Evolutionary conservation across 345 rosid genomes (phyloP), one percentile per base, ranked within the genome.

Genomic region (Lepidium aucheri): DNA sequence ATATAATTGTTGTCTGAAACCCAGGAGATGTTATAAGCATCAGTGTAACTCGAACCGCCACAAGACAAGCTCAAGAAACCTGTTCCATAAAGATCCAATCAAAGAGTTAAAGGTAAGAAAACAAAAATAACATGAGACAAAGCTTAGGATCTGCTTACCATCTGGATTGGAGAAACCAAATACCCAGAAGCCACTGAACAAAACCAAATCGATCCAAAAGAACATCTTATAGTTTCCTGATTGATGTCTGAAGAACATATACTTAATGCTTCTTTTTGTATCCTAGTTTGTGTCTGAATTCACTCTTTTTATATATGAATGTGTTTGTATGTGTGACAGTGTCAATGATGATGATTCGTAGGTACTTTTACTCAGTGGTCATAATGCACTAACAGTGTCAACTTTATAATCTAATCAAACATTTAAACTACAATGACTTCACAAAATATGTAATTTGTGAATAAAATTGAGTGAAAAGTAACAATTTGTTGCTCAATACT

Each of bases 51-150:
- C 3, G 81, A 68, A 39, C 84, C 93, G 7, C 98, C 96, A 72
- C 98, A 92, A 2, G 87, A 70, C 45, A 92, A 76, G 63, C 98
- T 92, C 80, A 92, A 72, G 79, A 86, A 92, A 79, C 91, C 98
- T 92, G 90, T 63, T 58, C 9, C 68, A 56, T 62, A 40, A 32
- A 51, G 53, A 60, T 47, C 34, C 2, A 11, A 32, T 65, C 43
- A 55, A 64, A 71, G 11, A 55, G 47, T 54, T 47, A 8, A 20
- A 50, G 14, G 40, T 1, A 51, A 60, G 18, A 13, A 1, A 44
- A 28, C 1, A 6, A 4, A 59, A 43, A 9, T 4, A 11, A 15
- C 13, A 34, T 49, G 24, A 32, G 68, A 61, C 20, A 26, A 30
- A 39, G 51, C 26, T 0, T 0, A 40, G 39, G 3, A 30, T 61